Evolutionary conservation across 805 yeast genomes (phyloP), one percentile per base, ranked within the genome.

Genomic region (Cephaloascus albidus): DNA sequence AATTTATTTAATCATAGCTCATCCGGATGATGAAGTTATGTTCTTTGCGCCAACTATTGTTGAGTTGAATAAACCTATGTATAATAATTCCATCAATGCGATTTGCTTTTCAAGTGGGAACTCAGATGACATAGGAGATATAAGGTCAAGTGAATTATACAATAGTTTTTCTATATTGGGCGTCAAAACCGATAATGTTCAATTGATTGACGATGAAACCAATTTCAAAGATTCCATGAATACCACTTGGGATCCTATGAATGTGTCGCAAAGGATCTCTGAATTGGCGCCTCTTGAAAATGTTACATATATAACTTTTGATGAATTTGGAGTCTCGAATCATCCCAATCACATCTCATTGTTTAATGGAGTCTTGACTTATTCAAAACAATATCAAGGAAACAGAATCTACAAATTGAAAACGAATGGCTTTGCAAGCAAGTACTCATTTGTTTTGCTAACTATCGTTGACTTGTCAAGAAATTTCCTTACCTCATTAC

Each of bases 21-120:
- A 93, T 58, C 99, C 99, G 0, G 99, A 93, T 58, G 99, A 93
- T 57, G 99, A 93, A 60, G 89, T 87, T 38, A 93, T 93, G 98
- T 93, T 93, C 59, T 93, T 93, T 52, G 77, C 87, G 1, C 98
- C 98, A 0, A 67, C 89, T 0, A 46, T 88, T 26, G 56, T 74
- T 5, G 81, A 76, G 45, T 51, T 69, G 38, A 46, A 68, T 8
- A 70, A 72, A 43, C 59, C 70, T 1, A 58, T 67, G 37, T 64
- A 74, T 47, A 54, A 65, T 39, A 82, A 81, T 50, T 46, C 52
- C 5, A 60, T 88, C 14, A 68, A 73, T 31, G 51, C 89, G 10
- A 51, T 87, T 6, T 85, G 95, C 45, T 71, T 86, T 40, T 81
- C 95, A 2, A 70, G 67, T 37, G 98, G 98, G 2, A 78, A 83